Evolutionary conservation across 306 rosid genomes (phyloP), one percentile per base, ranked within the genome.

Genomic region (Cucurbita ficifolia): DNA sequence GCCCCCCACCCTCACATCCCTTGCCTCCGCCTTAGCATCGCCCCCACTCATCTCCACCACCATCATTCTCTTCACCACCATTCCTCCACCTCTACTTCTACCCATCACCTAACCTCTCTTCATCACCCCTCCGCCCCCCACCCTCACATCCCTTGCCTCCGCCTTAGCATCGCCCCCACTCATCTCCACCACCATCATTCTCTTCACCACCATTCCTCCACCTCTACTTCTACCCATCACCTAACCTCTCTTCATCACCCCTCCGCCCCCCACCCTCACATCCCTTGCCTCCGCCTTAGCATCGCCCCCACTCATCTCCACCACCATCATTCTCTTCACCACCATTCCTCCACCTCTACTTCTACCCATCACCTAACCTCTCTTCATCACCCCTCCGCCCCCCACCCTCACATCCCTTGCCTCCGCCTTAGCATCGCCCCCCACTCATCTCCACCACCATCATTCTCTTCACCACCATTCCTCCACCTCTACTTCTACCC

Each of bases 1-100:
- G 35, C 4, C 3, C 51, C 51, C 2, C 50, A 14, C 33, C 13
- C 36, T 6, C 40, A 68, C 8, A 46, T 46, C 56, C 4, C 55
- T 0, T 70, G 74, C 58, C 74, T 70, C 11, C 74, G 74, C 1
- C 74, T 70, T 3, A 70, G 74, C 40, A 9, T 70, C 21, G 74
- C 58, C 7, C 16, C 24, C 16, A 11, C 12, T 39, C 42, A 59
- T 4, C 24, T 9, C 16, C 45, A 17, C 24, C 45, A 14, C 36
- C 14, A 56, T 38, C 70, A 63, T n/a, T n/a, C 18, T 14, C 49
- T 62, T 46, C 40, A 45, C 0, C 56, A 46, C 56, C 4, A n/a
- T n/a, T n/a, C 39, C 38, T 29, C 35, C 4, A n/a, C 4, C 3
- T n/a, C n/a, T n/a, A n/a, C n/a, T n/a, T n/a, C n/a, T n/a, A n/a